Base-by-base conservation (phyloP, 495 filamentous ascomycete species). In the Pyrenopolyporus hunteri region DNA sequence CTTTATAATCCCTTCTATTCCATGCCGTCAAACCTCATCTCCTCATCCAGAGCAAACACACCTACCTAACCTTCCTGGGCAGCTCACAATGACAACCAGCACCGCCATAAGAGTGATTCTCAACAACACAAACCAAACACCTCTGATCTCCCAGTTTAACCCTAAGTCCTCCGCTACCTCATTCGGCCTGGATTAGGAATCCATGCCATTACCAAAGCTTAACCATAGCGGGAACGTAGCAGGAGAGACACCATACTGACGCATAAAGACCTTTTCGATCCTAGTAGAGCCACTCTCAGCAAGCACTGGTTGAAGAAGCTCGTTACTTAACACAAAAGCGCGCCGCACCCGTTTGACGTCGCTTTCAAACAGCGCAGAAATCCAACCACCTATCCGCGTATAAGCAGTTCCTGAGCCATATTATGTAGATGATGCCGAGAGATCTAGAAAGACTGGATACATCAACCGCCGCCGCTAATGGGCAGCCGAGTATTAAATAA, bases 291-390 rank as follows among this genome's bases (percentile, higher is more conserved):
- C 73, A 2, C 49, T 44, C 10, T 66, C 55, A 2, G 77, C 74
- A 32, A 80, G 40, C 7, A 81, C 43, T 3, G 76, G 73, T 0
- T 50, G 75, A 23, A 81, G 68, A 1, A 80, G 70, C 0, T 77
- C 78, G 37, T 74, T 81, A 1, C 77, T 71, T 8, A 77, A 74
- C 0, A 76, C 76, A 47, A 82, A 80, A 1, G 70, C 78, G 45
- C 80, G 78, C 54, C 79, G 75, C 74, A 80, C 76, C 4, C 74
- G 69, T 56, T 79, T 82, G 1, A 76, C 69, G 49, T 70, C 69
- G 9, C 75, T 69, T 26, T 75, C 78, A 44, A 69, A 78, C 44
- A 81, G 77, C 13, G 76, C 78, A 8, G 73, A 64, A 74, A 81
- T 80, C 5, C 78, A 50, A 0, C 78, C 75, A 33, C 74, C 68